These are phyloP conservation scores for Syzygium grande DNA, from an alignment of 345 rosid species.

Conservation along the genomic window DNA sequence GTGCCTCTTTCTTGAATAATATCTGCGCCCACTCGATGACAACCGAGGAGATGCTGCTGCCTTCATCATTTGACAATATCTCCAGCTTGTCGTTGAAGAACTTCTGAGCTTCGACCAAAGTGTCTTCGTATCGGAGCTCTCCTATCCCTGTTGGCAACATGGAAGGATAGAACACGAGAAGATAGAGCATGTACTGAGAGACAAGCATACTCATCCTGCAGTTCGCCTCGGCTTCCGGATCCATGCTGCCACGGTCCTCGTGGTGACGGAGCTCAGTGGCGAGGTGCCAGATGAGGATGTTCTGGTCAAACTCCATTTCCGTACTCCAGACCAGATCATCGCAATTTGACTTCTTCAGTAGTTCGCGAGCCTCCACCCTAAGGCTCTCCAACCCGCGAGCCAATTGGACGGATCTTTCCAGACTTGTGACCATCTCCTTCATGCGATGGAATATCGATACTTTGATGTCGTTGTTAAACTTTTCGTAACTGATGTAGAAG, in stretches of 20 bases:
- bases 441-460: neutral
- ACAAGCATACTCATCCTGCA: neutral
- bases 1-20: neutral
- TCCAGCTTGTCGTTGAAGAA: neutral
- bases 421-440: neutral
- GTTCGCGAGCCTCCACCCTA: neutral
- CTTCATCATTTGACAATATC: neutral
- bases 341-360: neutral
- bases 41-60: neutral
- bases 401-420: neutral
- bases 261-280: conserved; percentile 1
- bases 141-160: neutral
- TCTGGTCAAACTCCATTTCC: conserved; percentile 4
- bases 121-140: neutral
- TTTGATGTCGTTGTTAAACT: neutral
- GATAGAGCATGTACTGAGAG: neutral
- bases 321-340: neutral
- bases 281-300: conserved; percentile 13
- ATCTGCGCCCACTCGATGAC: neutral
- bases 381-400: neutral
- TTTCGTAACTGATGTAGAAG: neutral
- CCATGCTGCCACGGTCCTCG: neutral
- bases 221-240: too few species aligned
- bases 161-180: neutral
- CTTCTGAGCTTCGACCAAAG: neutral